Conservation (phyloP, 1,284 basidiomycete species). For the Malassezia vespertilionis region DNA sequence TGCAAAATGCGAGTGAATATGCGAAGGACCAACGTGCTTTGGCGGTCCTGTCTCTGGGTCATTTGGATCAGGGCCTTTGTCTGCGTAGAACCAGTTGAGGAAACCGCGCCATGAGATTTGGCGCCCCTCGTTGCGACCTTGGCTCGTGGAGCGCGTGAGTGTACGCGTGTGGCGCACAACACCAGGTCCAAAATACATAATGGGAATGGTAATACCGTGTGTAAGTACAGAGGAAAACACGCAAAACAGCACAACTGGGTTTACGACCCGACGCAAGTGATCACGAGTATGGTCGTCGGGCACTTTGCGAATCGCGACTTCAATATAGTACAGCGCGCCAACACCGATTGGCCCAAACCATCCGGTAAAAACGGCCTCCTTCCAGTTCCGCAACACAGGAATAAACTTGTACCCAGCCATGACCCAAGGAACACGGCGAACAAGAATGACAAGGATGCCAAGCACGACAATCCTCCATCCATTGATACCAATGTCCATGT, state of each 20-base stretch:
- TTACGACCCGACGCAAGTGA: slow-evolving; percentile 48
- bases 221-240: slow-evolving; percentile 52
- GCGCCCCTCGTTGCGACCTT: not conserved
- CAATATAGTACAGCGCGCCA: slow-evolving; percentile 51
- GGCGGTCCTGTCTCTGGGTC: not conserved
- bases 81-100: not conserved
- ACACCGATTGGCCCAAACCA: slow-evolving; percentile 47
- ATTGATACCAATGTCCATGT: slow-evolving; percentile 22
- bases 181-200: slow-evolving; percentile 35
- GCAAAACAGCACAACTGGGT: slow-evolving; percentile 52
- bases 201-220: slow-evolving; percentile 49
- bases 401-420: slow-evolving; percentile 30
- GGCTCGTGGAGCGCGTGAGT: not conserved
- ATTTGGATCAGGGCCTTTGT: not conserved
- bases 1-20: not conserved
- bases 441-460: slow-evolving; percentile 29
- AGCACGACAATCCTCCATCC: slow-evolving; percentile 43
- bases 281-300: slow-evolving; percentile 49
- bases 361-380: slow-evolving; percentile 40
- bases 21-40: not conserved
- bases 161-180: slow-evolving; percentile 6
- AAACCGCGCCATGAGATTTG: not conserved
- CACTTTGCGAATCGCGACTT: slow-evolving; percentile 50
- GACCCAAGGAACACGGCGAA: slow-evolving; percentile 42
- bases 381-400: slow-evolving; percentile 31